Evolutionary conservation across 441 rosid genomes (phyloP), one percentile per base, ranked within the genome.

Genomic region (Hura crepitans): DNA sequence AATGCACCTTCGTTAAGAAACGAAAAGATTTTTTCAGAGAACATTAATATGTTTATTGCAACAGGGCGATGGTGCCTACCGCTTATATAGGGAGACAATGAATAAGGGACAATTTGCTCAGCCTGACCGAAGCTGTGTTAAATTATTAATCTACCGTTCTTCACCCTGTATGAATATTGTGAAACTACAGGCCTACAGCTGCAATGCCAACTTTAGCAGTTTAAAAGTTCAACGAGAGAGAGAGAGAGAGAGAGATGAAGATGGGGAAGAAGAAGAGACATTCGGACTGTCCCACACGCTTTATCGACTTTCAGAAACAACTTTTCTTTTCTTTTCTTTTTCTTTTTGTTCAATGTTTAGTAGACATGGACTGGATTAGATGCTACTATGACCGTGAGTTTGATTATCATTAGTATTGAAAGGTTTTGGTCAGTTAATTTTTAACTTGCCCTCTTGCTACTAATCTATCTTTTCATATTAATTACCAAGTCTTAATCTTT

Each of bases 221-320:
- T n/a, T n/a, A n/a, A 37, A 28, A 58, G 27, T 58, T 51, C 15
- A 22, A 18, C 28, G 8, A 18, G 46, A 31, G 23, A 51, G 31
- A 49, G 79, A 70, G 50, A 49, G 17, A 17, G 4, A 37, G 42
- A 3, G 8, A 37, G 42, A 37, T 3, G 54, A 68, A 63, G 75
- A 76, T 47, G 39, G 65, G 60, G 74, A 42, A 53, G 65, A 69
- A 55, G 60, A 69, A 69, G 82, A 76, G 83, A 84, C 86, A 87
- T 87, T 84, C 89, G 81, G 83, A 77, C 79, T 85, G 89, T 84
- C 92, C 83, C 92, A 78, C 86, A 77, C 69, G 77, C 82, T 75
- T 81, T 78, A 63, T 53, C 82, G 79, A 76, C 77, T 75, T 73
- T 80, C 73, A 43, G 47, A 72, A 45, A 66, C 75, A 11, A 20